Conservation (phyloP, 371 early-diverging fungal species). For the Mortierella sp. region DNA sequence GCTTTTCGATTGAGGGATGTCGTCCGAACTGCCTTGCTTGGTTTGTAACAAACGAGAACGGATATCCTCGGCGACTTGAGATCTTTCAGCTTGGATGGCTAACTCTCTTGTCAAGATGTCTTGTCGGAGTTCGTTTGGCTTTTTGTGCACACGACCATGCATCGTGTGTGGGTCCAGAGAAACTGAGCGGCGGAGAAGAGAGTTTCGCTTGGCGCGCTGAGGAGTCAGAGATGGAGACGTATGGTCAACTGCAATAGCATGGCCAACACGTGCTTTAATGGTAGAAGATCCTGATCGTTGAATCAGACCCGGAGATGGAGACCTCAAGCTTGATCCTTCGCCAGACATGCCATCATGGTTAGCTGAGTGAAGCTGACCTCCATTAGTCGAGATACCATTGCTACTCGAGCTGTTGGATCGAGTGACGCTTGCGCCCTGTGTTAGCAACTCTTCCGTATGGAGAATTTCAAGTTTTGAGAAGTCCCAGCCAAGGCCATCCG, state of each 20-base stretch:
- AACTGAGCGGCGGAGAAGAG: conserved; percentile 45
- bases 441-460: conserved; percentile 9
- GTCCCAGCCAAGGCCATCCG: conserved; percentile 50
- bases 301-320: conserved; percentile 5
- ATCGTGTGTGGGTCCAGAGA: conserved; percentile 48
- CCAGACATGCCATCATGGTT: not conserved
- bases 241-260: conserved; percentile 21
- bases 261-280: conserved; percentile 24
- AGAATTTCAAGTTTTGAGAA: conserved; percentile 35
- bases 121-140: conserved; percentile 36
- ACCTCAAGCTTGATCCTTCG: not conserved
- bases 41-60: conserved; percentile 24
- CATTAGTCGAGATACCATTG: conserved; percentile 15
- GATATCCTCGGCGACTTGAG: conserved; percentile 40
- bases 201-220: conserved; percentile 39
- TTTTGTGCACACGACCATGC: conserved; percentile 43
- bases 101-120: conserved; percentile 38
- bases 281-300: conserved; percentile 17
- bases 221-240: conserved; percentile 34
- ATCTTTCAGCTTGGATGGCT: conserved; percentile 35
- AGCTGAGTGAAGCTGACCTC: not conserved
- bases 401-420: conserved; percentile 47
- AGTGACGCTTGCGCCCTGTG: conserved; percentile 11
- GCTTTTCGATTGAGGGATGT: not conserved
- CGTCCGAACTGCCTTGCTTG: conserved; percentile 9